Evolutionary conservation across 352 stramenopile genomes (phyloP), one percentile per base, ranked within the genome.

Genomic region (Phytophthora foliorum): DNA sequence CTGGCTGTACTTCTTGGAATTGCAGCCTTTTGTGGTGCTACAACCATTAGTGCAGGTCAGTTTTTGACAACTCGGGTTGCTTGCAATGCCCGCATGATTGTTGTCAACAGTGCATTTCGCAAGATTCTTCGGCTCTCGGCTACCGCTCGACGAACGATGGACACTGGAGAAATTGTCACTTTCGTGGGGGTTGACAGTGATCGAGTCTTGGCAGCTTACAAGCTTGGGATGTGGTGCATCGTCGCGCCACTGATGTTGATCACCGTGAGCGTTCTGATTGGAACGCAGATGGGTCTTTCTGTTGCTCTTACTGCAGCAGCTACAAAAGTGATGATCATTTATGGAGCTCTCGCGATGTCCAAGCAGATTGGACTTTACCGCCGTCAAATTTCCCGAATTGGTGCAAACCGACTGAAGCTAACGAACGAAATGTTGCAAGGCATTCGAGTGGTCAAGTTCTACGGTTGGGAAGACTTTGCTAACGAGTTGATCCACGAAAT

Each of bases 341-440:
- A 24, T 4, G 34, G 48, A 9, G 52, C 62, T 1, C 34, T 59
- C 3, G 34, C 24, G 14, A 45, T 54, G 24, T 61, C 52, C 9
- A 50, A 41, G n/a, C 16, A 42, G 2, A 68, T 72, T 24, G 69
- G 61, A 6, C n/a, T 45, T 9, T 54, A 65, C 8, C 74, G 69
- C 13, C 61, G 53, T 4, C 38, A 49, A 8, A 57, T 79, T 2
- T 61, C 74, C 0, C 48, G 32, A 4, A 51, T 70, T 22, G 86
- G 95, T 6, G 74, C 69, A 1, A 74, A 89, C 13, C 81, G 96
- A 7, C 82, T 99, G 8, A 95, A 98, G 65, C 78, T 97, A 57
- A 94, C 95, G 22, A 97, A 94, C 67, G 94, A 98, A 72, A 89
- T 97, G 38, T 74, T 99, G 1, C 69, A 87, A 17, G 94, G 93